These are phyloP conservation scores for Gentiana straminea DNA, from an alignment of 257 asterid species.

Conservation along the genomic window DNA sequence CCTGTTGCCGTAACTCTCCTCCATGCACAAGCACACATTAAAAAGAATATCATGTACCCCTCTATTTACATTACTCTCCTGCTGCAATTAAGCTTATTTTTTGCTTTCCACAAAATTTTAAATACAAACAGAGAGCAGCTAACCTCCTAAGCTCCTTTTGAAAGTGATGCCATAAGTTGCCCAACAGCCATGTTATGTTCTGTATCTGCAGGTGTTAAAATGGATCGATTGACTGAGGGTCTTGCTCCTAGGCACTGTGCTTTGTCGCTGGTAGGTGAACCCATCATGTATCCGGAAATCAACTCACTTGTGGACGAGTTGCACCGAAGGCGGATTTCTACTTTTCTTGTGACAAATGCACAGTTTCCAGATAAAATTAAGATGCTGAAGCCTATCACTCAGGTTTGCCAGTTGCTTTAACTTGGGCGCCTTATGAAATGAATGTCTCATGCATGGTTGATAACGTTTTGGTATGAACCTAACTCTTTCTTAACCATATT, in stretches of 20 bases:
- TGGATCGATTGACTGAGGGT: conserved; percentile 81
- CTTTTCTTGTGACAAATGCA: conserved; percentile 96
- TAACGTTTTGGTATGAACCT: conserved; percentile 8
- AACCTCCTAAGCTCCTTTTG: no score
- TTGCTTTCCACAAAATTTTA: no score
- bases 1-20: no score
- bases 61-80: no score
- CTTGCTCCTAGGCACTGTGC: conserved; percentile 97
- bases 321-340: conserved; percentile 76
- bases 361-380: conserved; percentile 89
- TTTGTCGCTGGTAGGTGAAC: conserved; percentile 96
- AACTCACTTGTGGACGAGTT: conserved; percentile 81
- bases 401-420: conserved; percentile 36
- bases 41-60: no score
- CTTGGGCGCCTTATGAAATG: conserved; percentile 5
- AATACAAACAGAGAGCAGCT: no score
- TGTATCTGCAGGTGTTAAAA: conserved; percentile 61
- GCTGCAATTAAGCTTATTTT: no score
- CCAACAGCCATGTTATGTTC: no score
- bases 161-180: not conserved
- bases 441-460: conserved; percentile 2
- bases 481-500: conserved; percentile 9
- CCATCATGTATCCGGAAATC: conserved; percentile 98
- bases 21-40: no score
- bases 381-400: conserved; percentile 68